Evolutionary conservation across 2,329 filamentous ascomycete genomes (phyloP).

Genomic region (Scolecobasidium constrictum): DNA sequence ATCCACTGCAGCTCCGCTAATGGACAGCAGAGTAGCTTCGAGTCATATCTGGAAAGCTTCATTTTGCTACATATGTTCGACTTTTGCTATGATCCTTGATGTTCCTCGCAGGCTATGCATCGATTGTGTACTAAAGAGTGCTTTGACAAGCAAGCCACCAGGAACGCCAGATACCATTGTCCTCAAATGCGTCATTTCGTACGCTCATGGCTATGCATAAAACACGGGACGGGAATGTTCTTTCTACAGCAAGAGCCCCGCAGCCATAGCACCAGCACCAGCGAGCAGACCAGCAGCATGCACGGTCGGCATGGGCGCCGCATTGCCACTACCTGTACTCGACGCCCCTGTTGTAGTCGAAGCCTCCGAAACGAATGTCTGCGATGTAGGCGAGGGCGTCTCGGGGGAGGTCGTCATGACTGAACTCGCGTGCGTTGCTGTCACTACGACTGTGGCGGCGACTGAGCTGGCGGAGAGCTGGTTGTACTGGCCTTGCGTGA

Average conservation of each 20-base stretch:
- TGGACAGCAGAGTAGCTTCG: too few species aligned
- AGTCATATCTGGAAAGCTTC: too few species aligned
- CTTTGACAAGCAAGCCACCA: too few species aligned
- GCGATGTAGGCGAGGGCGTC: neutral
- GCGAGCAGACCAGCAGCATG: neutral
- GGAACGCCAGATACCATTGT: too few species aligned
- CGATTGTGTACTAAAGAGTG: too few species aligned
- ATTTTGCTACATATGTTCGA: too few species aligned
- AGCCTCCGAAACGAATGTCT: neutral
- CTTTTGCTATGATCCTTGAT: too few species aligned
- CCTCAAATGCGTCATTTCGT: too few species aligned
- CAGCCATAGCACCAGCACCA: neutral
- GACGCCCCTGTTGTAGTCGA: neutral
- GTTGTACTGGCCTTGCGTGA: slow-evolving; percentile 5
- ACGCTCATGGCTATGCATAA: too few species aligned
- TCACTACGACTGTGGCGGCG: slow-evolving; percentile 5
- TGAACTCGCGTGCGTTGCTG: slow-evolving; percentile 4
- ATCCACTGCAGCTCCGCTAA: too few species aligned
- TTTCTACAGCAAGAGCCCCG: neutral
- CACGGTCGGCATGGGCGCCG: neutral
- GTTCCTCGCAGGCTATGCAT: too few species aligned
- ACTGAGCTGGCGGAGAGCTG: slow-evolving; percentile 4
- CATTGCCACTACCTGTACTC: neutral
- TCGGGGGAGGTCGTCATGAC: neutral
- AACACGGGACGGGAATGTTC: too few species aligned